A percentile compares a stretch with the other conserved stretches of the same genome.
These are phyloP conservation scores for Albizia julibrissin DNA, from an alignment of 306 rosid genomes.

Conservation along the genomic window DNA sequence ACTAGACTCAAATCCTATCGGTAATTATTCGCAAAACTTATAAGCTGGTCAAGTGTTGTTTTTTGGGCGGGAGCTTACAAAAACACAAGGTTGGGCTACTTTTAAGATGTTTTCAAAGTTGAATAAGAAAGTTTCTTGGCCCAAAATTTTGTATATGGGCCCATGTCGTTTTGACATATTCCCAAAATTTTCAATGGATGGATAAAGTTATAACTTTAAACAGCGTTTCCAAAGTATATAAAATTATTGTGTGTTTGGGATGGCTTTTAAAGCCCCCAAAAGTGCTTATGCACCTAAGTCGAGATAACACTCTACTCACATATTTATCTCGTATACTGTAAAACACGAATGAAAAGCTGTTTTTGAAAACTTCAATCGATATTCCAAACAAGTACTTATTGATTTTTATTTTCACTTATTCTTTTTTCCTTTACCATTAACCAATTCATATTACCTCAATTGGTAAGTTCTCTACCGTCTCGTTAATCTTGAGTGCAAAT, in stretches of 20 bases:
- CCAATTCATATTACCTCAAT: not conserved
- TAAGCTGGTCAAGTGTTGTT: not conserved
- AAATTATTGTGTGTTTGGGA: too few relatives aligned
- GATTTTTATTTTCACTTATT: not conserved
- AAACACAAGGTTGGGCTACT: not conserved
- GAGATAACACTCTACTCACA: too few relatives aligned
- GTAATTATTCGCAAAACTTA: not conserved
- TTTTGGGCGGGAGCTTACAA: not conserved
- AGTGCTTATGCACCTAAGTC: too few relatives aligned
- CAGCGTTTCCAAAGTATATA: not conserved
- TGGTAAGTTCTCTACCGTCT: not conserved
- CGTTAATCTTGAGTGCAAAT: not conserved
- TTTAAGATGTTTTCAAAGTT: not conserved
- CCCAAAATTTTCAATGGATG: not conserved
- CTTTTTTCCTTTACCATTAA: not conserved
- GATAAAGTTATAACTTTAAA: too few relatives aligned
- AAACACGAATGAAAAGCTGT: too few relatives aligned
- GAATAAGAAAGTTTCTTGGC: not conserved
- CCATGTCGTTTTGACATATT: not conserved
- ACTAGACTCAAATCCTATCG: too few relatives aligned
- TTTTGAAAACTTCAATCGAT: too few relatives aligned
- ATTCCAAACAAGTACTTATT: too few relatives aligned
- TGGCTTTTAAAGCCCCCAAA: too few relatives aligned
- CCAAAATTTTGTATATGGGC: not conserved
- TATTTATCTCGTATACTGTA: too few relatives aligned